Base-by-base conservation (phyloP, 106 monocot species). In the Acorus calamus region DNA sequence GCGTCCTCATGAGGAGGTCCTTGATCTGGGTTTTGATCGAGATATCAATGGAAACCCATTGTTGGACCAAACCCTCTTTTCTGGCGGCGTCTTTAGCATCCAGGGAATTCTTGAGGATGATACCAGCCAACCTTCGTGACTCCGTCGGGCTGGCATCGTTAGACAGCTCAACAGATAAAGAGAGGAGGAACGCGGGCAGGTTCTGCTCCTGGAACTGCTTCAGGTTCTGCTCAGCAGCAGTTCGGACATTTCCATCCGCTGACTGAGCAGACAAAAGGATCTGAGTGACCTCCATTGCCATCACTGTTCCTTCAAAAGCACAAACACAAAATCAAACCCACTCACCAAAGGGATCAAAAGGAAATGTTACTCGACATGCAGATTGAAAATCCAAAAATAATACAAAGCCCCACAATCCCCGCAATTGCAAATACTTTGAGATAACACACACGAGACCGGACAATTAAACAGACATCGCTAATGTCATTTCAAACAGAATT, bases 41-140 rank as follows among this genome's bases (percentile, higher is more conserved):
- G 55, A 73, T 50, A 8, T 81, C 81, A 49, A 91, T 51, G 55
- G 14, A 58, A 14, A 91, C 68, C 91, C 91, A 91, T 66, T 63
- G 70, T 44, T 84, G 76, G 6, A 50, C 69, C 12, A 86, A 68
- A 56, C 76, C 75, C 42, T 67, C 73, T 60, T 86, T 91, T 53
- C 64, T 73, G 11, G 41, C 45, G n/a, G 76, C 52, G 43, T 91
- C 91, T 52, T 86, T 91, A 47, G 91, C 83, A 57, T 91, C 91
- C 50, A 91, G 66, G 2, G 83, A 80, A 62, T 91, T 91, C 63
- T 91, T 91, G n/a, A 91, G 81, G 11, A 91, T 73, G 41, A 91
- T 75, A 56, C 91, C 91, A 53, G 86, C 91, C 65, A 91, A 77
- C 61, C 74, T 83, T 46, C 91, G 75, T 41, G 76, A 76, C 56